These are phyloP conservation scores for Chloromonas sp. DNA, from an alignment of 163 green algal species.

Conservation along the genomic window DNA sequence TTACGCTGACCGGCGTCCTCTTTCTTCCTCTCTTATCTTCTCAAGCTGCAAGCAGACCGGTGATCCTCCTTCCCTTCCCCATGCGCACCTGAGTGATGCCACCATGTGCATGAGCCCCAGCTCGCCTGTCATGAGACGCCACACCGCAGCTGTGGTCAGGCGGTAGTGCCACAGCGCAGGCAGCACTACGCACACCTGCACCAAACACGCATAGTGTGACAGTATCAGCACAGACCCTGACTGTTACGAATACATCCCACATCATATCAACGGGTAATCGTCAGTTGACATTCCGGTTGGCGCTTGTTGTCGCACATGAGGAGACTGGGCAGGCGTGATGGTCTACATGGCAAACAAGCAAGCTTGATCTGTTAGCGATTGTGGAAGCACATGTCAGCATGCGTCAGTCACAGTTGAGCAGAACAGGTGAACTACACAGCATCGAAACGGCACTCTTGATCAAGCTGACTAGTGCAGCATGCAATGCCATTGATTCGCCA, in stretches of 20 bases:
- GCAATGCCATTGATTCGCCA: too few relatives aligned
- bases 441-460: too few relatives aligned
- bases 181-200: constrained; percentile 9
- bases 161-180: neutral
- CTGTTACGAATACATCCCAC: neutral
- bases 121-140: constrained; percentile 4
- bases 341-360: too few relatives aligned
- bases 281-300: too few relatives aligned
- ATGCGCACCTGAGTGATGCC: constrained; percentile 4
- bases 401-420: too few relatives aligned
- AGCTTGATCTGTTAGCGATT: too few relatives aligned
- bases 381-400: too few relatives aligned
- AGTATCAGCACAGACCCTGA: neutral
- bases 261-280: too few relatives aligned
- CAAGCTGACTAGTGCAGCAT: too few relatives aligned
- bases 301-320: too few relatives aligned
- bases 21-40: neutral
- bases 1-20: neutral
- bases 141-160: neutral
- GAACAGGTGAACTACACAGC: too few relatives aligned
- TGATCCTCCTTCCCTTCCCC: neutral
- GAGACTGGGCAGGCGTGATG: too few relatives aligned
- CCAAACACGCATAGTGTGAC: neutral
- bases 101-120: constrained; percentile 6
- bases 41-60: neutral